Percentiles rank a stretch among this genome's conserved stretches.
Conservation (phyloP, 495 filamentous ascomycete genomes). For the Tetracladium setigerum region DNA sequence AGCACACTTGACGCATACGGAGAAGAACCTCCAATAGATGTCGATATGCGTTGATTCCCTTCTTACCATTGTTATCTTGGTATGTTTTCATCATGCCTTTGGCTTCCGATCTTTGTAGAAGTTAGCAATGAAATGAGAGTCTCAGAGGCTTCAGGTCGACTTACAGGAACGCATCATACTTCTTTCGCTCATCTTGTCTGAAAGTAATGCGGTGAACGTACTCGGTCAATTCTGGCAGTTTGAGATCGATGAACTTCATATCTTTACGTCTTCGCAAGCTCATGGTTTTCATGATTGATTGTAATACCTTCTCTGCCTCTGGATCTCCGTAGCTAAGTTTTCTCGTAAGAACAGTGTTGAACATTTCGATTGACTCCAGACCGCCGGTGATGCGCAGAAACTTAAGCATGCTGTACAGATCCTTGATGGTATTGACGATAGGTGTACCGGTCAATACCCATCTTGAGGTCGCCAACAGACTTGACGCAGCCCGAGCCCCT, state of each 20-base stretch:
- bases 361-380: slow-evolving; percentile 64
- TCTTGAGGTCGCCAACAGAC: slow-evolving; percentile 59
- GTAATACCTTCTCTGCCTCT: slow-evolving; percentile 56
- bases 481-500: slow-evolving; percentile 57
- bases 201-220: slow-evolving; percentile 76
- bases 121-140: slow-evolving; percentile 17
- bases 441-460: slow-evolving; percentile 83
- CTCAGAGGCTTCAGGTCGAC: slow-evolving; percentile 12
- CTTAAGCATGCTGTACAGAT: slow-evolving; percentile 72
- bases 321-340: slow-evolving; percentile 55
- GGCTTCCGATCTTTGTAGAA: slow-evolving; percentile 54
- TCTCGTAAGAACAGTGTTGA: slow-evolving; percentile 66
- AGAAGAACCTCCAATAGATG: slow-evolving; percentile 76
- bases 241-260: slow-evolving; percentile 83
- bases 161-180: slow-evolving; percentile 70
- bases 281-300: slow-evolving; percentile 72
- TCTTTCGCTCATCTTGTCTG: slow-evolving; percentile 64
- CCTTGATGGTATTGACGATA: slow-evolving; percentile 73
- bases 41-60: slow-evolving; percentile 45
- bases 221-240: slow-evolving; percentile 70
- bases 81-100: slow-evolving; percentile 60
- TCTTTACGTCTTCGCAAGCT: slow-evolving; percentile 81
- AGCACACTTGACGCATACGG: slow-evolving; percentile 78
- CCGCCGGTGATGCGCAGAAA: slow-evolving; percentile 76
- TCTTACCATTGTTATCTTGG: slow-evolving; percentile 32